These are phyloP conservation scores for Dendrobium huoshanense DNA, from an alignment of 106 monocot species.

Conservation along the genomic window DNA sequence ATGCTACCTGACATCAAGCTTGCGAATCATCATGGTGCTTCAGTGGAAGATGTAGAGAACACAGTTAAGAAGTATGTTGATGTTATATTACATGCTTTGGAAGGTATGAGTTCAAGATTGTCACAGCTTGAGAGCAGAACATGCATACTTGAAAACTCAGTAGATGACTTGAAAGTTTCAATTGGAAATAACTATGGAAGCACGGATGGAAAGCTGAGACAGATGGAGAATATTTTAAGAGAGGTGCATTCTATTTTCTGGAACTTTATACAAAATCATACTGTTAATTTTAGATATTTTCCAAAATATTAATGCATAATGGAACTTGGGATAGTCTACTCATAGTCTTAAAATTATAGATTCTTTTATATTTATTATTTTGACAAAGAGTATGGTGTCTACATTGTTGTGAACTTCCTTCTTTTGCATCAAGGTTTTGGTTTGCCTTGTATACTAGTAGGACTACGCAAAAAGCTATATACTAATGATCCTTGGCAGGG, in stretches of 20 bases:
- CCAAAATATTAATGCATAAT: neutral
- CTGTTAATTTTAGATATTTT: neutral
- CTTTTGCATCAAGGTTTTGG: neutral
- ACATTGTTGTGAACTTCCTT: neutral
- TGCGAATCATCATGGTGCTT: conserved; percentile 20
- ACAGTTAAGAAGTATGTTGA: conserved; percentile 63
- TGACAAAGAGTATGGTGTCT: neutral
- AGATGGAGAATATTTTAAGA: conserved; percentile 60
- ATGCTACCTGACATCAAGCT: conserved; percentile 2
- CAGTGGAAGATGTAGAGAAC: conserved; percentile 44
- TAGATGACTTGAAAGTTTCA: conserved; percentile 53
- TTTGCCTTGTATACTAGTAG: neutral
- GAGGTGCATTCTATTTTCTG: conserved; percentile 28
- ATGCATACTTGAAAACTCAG: conserved; percentile 41
- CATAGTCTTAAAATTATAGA: neutral
- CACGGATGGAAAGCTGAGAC: conserved; percentile 61
- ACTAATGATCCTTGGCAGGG: neutral
- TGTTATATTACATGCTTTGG: conserved; percentile 45
- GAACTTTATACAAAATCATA: neutral
- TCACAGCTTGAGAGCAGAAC: conserved; percentile 60
- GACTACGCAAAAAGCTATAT: neutral
- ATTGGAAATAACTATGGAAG: conserved; percentile 38
- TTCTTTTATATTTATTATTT: neutral
- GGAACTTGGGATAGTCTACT: neutral
- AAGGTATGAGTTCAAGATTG: conserved; percentile 63